Percentiles rank a stretch among this genome's conserved stretches.
phyloP scores from a whole-genome alignment of 2,329 filamentous ascomycete species.

The Exophiala lecanii-corni region DNA sequence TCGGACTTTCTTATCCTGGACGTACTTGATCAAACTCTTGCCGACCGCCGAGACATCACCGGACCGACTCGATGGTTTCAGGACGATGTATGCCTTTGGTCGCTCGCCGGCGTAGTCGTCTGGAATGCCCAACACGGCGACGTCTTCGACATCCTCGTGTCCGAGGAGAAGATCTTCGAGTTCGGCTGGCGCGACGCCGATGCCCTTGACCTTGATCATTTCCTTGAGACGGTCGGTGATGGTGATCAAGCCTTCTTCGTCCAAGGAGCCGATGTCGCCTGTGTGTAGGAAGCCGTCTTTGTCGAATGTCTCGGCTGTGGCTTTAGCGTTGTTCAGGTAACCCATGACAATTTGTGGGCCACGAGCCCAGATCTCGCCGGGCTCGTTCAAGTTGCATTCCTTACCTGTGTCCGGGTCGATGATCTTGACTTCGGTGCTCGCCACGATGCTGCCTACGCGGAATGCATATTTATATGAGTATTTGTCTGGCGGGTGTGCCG shows the following conservation, averaged over 20 bases:
- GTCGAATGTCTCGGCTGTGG: conserved; percentile 67
- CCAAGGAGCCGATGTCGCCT: conserved; percentile 61
- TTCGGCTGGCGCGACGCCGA: conserved; percentile 44
- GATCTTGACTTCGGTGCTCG: conserved; percentile 56
- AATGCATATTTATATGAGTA: conserved; percentile 57
- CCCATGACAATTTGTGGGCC: conserved; percentile 78
- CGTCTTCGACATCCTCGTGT: conserved; percentile 43
- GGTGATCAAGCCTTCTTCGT: conserved; percentile 52
- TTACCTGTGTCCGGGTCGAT: conserved; percentile 47
- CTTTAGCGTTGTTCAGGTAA: conserved; percentile 69
- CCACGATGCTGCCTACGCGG: conserved; percentile 42
- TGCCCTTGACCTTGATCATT: conserved; percentile 50
- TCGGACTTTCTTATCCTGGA: conserved; percentile 37
- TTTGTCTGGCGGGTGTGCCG: conserved; percentile 53
- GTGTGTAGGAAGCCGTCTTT: conserved; percentile 54
- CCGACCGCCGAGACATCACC: conserved; percentile 12
- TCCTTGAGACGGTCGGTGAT: conserved; percentile 72
- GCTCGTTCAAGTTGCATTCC: conserved; percentile 49
- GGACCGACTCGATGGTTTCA: conserved; percentile 11
- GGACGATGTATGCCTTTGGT: conserved; percentile 43
- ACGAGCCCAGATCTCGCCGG: conserved; percentile 62
- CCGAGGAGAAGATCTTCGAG: conserved; percentile 43
- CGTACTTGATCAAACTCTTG: conserved; percentile 28
- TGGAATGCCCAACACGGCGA: conserved; percentile 43
- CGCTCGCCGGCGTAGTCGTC: conserved; percentile 32